These are phyloP conservation scores for Paraurostyla sp. DNA, from an alignment of 73 alveolate species.

Conservation along the genomic window DNA sequence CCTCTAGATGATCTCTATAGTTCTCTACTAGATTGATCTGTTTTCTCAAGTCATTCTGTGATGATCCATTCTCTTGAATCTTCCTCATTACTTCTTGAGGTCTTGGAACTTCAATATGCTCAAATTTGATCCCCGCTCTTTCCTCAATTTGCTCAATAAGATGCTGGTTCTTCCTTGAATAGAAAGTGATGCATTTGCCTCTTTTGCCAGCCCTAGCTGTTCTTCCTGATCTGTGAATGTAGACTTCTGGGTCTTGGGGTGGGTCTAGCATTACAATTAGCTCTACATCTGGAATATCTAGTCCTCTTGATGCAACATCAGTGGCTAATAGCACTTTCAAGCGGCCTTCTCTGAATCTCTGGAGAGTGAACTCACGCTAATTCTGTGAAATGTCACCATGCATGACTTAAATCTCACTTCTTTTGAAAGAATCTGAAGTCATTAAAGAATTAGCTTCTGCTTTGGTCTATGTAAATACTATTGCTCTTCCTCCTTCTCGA, in stretches of 20 bases:
- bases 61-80: too few species aligned
- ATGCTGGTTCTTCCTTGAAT: constrained; percentile 88
- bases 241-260: constrained; percentile 88
- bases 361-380: constrained; percentile 81
- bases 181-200: constrained; percentile 95
- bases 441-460: constrained; percentile 77
- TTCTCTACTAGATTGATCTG: constrained; percentile 24
- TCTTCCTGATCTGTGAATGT: constrained; percentile 91
- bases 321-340: constrained; percentile 89
- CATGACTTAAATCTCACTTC: constrained; percentile 76
- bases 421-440: constrained; percentile 55
- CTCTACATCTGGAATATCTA: constrained; percentile 92
- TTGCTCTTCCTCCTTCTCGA: constrained; percentile 68
- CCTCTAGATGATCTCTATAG: constrained; percentile 51
- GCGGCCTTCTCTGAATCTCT: constrained; percentile 86
- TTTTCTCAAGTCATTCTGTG: constrained; percentile 48
- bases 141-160: constrained; percentile 75
- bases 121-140: constrained; percentile 71
- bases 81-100: constrained; percentile 77
- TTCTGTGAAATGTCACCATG: constrained; percentile 88
- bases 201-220: constrained; percentile 96
- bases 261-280: constrained; percentile 89
- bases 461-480: constrained; percentile 84
- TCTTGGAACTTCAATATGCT: constrained; percentile 72
- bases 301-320: constrained; percentile 92